These are phyloP conservation scores for Alternaria rosae DNA, from an alignment of 2,329 filamentous ascomycete genomes.

Conservation along the genomic window DNA sequence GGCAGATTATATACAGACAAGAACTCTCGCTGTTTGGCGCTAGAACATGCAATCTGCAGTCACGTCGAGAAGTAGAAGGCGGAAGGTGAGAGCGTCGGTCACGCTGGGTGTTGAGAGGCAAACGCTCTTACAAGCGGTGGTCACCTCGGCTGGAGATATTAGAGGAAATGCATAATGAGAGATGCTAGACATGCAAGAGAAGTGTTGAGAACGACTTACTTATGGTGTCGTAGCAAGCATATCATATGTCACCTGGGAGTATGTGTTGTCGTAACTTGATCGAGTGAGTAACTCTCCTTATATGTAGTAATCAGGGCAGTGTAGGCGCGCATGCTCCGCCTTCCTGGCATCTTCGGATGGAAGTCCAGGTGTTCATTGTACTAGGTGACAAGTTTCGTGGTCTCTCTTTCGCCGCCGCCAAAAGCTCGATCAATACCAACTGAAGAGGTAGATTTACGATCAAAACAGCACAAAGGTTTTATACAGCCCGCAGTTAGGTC, in stretches of 20 bases:
- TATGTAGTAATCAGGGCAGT: neutral
- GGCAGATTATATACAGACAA: neutral
- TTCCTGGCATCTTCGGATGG: neutral
- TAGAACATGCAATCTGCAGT: neutral
- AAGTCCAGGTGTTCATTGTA: neutral
- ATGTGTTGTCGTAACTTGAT: neutral
- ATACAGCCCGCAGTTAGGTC: neutral
- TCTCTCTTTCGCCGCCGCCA: neutral
- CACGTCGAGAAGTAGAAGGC: neutral
- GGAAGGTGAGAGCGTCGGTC: neutral
- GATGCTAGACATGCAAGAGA: neutral
- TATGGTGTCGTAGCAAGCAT: neutral
- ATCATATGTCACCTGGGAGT: neutral
- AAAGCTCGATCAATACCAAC: neutral
- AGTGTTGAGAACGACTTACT: neutral
- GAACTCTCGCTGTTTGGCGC: neutral
- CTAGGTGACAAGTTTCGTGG: neutral
- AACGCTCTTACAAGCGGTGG: neutral
- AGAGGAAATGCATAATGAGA: neutral
- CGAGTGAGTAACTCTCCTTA: neutral
- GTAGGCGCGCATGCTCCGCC: neutral
- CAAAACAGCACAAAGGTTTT: neutral
- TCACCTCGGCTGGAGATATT: neutral
- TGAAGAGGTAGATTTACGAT: no score
- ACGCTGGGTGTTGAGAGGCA: neutral